Base-by-base conservation (phyloP, 768 basidiomycete genomes). In the Daedaleopsis nitida region DNA sequence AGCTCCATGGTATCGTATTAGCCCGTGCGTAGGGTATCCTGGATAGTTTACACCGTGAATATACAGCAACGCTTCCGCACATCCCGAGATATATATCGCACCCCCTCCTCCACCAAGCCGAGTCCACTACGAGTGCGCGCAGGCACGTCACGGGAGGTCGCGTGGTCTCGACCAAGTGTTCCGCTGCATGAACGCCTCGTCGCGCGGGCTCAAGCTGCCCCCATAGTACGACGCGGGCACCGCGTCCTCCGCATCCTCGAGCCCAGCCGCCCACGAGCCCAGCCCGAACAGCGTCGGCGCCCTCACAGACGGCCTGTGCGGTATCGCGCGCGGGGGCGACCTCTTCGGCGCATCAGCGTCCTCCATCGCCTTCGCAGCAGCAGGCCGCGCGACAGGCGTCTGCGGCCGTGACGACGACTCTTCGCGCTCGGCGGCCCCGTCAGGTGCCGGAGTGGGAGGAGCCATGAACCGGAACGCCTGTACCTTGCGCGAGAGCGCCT, bases 211-310 rank as follows among this genome's bases (percentile, higher is more conserved):
- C 39, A 42, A 42, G 17, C 39, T 68, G 1, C 50, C 58, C 16
- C 51, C 54, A 43, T 55, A 62, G 47, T 62, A 68, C n/a, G 65
- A 23, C 27, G 50, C 17, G 21, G 60, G 16, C 12, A 55, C 34
- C 8, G 55, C 38, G 7, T 56, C 59, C 45, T 63, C 59, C 19
- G 48, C 21, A 10, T 55, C 59, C 43, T 60, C 59, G 17, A 54
- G 57, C 21, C 69, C 64, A 12, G 71, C 61, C 38, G 74, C 65
- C 78, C 77, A 76, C 19, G 77, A 72, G 5, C 73, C 72, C 16
- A 78, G 57, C 43, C 59, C 77, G 45, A 78, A 68, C 5, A 78
- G 63, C 37, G 57, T 47, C 14, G 66, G 68, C 1, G 65, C 65
- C 39, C 69, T 60, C 16, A 63, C 57, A 14, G 72, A 70, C 51